Percentiles rank a stretch among this genome's conserved stretches.
These are phyloP conservation scores for Aristolochia californica DNA, from an alignment of 164 flowering plant species.

Conservation along the genomic window DNA sequence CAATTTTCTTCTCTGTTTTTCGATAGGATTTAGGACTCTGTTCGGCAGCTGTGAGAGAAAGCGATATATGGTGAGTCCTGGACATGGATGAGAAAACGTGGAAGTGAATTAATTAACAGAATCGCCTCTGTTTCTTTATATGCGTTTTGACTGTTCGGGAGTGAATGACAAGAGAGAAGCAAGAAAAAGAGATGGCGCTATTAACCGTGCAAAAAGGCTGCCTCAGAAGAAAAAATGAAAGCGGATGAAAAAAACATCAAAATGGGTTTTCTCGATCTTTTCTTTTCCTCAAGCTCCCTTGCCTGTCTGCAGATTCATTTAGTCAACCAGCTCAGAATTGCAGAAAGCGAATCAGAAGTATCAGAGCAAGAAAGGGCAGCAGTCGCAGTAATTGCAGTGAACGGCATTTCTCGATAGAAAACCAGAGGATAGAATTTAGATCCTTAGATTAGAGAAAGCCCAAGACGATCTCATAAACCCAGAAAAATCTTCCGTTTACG, in stretches of 20 bases:
- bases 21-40: too few species aligned
- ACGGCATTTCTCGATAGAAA: too few species aligned
- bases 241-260: neutral
- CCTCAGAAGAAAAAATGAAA: too few species aligned
- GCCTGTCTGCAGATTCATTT: conserved; percentile 3
- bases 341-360: neutral
- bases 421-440: too few species aligned
- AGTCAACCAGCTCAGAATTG: conserved; percentile 3
- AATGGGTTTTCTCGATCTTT: conserved; percentile 1
- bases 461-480: too few species aligned
- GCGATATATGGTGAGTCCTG: neutral
- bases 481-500: too few species aligned
- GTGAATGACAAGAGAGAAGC: neutral
- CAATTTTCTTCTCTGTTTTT: neutral
- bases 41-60: conserved; percentile 1
- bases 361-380: too few species aligned
- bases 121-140: neutral
- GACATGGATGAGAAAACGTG: neutral
- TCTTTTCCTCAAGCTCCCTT: neutral
- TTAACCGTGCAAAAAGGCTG: conserved; percentile 1
- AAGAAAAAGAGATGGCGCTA: neutral
- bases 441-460: too few species aligned
- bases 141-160: neutral
- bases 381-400: too few species aligned
- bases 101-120: neutral